Evolutionary conservation across 139 green algal genomes (phyloP).

Genomic region (Tetraselmis striata): DNA sequence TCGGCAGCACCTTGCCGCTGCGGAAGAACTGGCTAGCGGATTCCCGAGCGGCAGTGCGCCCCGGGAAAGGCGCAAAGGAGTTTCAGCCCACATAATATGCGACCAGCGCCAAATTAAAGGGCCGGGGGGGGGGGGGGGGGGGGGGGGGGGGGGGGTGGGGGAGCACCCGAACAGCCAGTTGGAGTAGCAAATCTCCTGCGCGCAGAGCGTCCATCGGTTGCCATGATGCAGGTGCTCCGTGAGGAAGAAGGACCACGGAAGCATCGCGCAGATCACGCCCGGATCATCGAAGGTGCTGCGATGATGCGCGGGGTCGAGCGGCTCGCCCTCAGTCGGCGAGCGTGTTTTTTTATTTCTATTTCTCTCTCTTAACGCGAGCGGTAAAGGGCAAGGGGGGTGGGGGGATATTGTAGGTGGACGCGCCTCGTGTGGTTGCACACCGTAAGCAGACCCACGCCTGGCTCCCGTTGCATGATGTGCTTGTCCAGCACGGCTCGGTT

Average conservation of each 20-base stretch:
- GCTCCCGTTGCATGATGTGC: slow-evolving; percentile 18
- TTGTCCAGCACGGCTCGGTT: slow-evolving; percentile 27
- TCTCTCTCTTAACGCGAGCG: neutral
- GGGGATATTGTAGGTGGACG: neutral
- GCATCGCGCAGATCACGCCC: slow-evolving; percentile 54
- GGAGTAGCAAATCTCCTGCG: slow-evolving; percentile 74
- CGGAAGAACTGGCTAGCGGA: slow-evolving; percentile 69
- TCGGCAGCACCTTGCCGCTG: slow-evolving; percentile 76
- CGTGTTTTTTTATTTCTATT: neutral
- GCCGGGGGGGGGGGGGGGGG: neutral
- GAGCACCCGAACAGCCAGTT: slow-evolving; percentile 58
- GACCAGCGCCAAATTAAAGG: neutral
- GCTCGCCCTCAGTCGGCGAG: neutral
- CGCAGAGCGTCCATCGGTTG: slow-evolving; percentile 77
- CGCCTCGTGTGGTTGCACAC: slow-evolving; percentile 73
- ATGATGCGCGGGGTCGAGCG: neutral
- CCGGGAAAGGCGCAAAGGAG: no score
- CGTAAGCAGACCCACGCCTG: slow-evolving; percentile 51
- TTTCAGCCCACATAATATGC: no score
- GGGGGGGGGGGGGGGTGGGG: no score
- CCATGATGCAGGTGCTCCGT: slow-evolving; percentile 49
- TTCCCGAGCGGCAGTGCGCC: no score
- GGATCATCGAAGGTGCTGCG: slow-evolving; percentile 85
- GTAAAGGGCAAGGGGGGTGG: neutral
- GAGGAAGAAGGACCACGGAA: slow-evolving; percentile 67